A percentile compares a stretch with the other conserved stretches of the same genome.
Evolutionary conservation across 2,329 filamentous ascomycete species (phyloP).

Genomic region (Geoglossum cookeanum): DNA sequence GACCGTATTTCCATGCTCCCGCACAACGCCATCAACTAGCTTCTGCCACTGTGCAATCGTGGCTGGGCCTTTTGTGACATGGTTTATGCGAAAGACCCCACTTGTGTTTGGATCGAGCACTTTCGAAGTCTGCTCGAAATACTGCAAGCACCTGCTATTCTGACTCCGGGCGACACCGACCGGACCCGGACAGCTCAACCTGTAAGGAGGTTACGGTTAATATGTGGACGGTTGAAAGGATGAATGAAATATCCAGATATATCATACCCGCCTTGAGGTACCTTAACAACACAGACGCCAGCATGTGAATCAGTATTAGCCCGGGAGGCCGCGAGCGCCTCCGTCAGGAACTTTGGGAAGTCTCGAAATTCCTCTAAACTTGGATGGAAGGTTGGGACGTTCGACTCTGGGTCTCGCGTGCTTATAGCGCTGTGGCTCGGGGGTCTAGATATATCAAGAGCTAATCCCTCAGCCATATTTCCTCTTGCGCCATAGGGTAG

Average conservation of each 20-base stretch:
- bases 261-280: constrained; percentile 1
- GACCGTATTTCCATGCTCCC: not conserved
- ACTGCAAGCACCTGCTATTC: not conserved
- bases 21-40: not conserved
- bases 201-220: not conserved
- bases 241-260: not conserved
- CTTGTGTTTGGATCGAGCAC: not conserved
- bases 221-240: not conserved
- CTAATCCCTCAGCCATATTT: not conserved
- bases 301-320: not conserved
- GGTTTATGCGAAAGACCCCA: not conserved
- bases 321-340: not conserved
- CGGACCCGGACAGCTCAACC: not conserved
- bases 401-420: not conserved
- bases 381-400: not conserved
- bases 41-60: not conserved
- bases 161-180: not conserved
- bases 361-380: not conserved
- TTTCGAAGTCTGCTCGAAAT: not conserved
- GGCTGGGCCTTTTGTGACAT: not conserved
- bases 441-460: not conserved
- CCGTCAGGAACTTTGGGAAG: not conserved
- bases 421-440: not conserved
- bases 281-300: not conserved
- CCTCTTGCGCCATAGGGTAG: not conserved